Conservation (phyloP, 2,329 filamentous ascomycete species). For the Cryphonectria parasitica region DNA sequence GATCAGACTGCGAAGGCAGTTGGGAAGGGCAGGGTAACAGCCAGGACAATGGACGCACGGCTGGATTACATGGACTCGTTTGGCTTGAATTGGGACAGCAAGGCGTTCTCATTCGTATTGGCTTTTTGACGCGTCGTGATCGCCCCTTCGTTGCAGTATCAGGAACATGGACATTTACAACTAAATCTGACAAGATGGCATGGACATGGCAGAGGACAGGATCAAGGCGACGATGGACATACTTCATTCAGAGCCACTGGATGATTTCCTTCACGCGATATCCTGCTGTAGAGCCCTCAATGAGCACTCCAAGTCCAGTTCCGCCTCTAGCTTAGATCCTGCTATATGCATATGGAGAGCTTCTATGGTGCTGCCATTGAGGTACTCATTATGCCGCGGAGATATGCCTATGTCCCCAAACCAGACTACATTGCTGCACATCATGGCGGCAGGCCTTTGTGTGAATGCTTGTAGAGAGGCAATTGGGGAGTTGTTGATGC, state of each 20-base stretch:
- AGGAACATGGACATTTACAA: background rate
- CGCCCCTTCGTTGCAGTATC: background rate
- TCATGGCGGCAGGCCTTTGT: background rate
- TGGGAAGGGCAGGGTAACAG: background rate
- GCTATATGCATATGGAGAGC: background rate
- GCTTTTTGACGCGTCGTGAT: background rate
- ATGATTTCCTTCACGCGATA: background rate
- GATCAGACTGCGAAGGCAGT: background rate
- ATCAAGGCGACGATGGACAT: background rate
- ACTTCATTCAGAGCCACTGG: background rate
- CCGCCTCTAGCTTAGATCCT: background rate
- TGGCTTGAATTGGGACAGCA: background rate
- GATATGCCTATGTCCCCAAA: background rate
- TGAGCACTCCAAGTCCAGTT: background rate
- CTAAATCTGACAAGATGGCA: background rate
- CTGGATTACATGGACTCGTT: background rate
- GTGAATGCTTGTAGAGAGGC: background rate
- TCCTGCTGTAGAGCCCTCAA: background rate
- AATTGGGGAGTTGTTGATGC: background rate
- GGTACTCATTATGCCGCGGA: background rate
- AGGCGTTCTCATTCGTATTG: background rate
- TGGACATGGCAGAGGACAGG: background rate
- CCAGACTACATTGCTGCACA: background rate
- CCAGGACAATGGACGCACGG: background rate
- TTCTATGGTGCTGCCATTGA: background rate